A percentile compares a stretch with the other conserved stretches of the same genome.
phyloP scores from a whole-genome alignment of 1,284 basidiomycete genomes.

The Amylostereum areolatum region DNA sequence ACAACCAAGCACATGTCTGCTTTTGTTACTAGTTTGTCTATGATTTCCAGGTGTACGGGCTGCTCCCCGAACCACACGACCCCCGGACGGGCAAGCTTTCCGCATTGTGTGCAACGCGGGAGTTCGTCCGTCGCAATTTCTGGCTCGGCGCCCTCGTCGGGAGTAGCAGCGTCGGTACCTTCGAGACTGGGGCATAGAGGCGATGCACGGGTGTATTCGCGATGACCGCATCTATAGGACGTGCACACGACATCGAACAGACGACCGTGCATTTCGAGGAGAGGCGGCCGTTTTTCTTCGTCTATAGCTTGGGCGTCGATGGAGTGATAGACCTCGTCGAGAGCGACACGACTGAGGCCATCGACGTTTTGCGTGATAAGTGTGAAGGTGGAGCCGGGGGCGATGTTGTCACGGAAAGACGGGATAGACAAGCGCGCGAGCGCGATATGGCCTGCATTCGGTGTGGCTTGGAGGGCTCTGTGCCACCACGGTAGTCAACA shows the following conservation, averaged over 20 bases:
- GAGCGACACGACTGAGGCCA: constrained; percentile 42
- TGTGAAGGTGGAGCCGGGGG: constrained; percentile 40
- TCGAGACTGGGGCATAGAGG: constrained; percentile 47
- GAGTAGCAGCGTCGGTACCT: constrained; percentile 35
- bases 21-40: constrained; percentile 36
- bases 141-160: constrained; percentile 33
- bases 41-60: constrained; percentile 36
- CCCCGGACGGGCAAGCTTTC: constrained; percentile 46
- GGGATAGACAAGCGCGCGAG: constrained; percentile 43
- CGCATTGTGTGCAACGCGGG: constrained; percentile 48
- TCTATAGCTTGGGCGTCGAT: constrained; percentile 8
- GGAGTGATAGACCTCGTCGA: constrained; percentile 13
- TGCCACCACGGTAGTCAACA: background rate
- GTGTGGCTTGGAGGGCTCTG: constrained; percentile 42
- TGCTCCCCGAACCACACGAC: constrained; percentile 66
- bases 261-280: constrained; percentile 66
- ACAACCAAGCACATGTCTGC: constrained; percentile 59
- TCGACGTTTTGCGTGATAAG: constrained; percentile 69
- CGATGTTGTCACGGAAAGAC: constrained; percentile 27
- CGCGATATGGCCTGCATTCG: constrained; percentile 52
- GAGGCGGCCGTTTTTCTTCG: constrained; percentile 14
- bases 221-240: constrained; percentile 31
- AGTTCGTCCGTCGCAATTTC: constrained; percentile 38
- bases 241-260: constrained; percentile 55
- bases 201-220: constrained; percentile 33